Conservation (phyloP, 2,329 filamentous ascomycete species). For the Blastomyces silverae region DNA sequence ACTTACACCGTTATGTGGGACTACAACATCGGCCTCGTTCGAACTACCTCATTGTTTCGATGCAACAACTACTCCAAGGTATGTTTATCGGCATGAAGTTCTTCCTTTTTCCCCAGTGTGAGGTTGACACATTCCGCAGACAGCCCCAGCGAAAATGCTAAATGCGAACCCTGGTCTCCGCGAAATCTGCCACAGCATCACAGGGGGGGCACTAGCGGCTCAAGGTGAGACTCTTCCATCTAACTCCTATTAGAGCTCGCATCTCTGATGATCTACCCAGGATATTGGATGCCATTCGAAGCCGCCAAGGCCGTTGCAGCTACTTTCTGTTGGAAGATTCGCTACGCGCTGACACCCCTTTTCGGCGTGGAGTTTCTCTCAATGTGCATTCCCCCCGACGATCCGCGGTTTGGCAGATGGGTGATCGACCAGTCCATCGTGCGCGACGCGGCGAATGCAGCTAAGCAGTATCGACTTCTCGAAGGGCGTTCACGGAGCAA, state of each 20-base stretch:
- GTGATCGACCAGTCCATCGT: slow-evolving; percentile 24
- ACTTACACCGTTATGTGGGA: slow-evolving; percentile 88
- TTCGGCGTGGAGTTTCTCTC: slow-evolving; percentile 78
- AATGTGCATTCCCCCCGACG: slow-evolving; percentile 59
- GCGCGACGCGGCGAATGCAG: slow-evolving; percentile 23
- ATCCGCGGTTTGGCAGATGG: slow-evolving; percentile 38
- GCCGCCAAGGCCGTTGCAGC: slow-evolving; percentile 81
- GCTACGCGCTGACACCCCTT: slow-evolving; percentile 77
- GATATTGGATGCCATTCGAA: slow-evolving; percentile 92
- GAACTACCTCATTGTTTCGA: slow-evolving; percentile 93
- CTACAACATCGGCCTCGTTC: slow-evolving; percentile 87
- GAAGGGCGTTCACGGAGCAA: slow-evolving; percentile 6
- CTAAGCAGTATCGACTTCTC: slow-evolving; percentile 21
- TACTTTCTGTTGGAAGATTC: slow-evolving; percentile 81
- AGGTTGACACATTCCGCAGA: slow-evolving; percentile 48
- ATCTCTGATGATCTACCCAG: slow-evolving; percentile 43
- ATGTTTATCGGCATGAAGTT: slow-evolving; percentile 24
- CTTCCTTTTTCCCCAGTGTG: slow-evolving; percentile 12
- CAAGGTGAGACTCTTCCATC: slow-evolving; percentile 58
- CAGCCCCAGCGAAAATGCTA: slow-evolving; percentile 77
- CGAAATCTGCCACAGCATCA: slow-evolving; percentile 91
- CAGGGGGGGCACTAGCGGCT: slow-evolving; percentile 78
- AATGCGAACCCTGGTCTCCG: slow-evolving; percentile 71
- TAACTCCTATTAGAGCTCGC: slow-evolving; percentile 10
- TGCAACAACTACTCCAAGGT: slow-evolving; percentile 83